Base-by-base conservation (phyloP, 352 stramenopile species). In the Phytophthora hibernalis region DNA sequence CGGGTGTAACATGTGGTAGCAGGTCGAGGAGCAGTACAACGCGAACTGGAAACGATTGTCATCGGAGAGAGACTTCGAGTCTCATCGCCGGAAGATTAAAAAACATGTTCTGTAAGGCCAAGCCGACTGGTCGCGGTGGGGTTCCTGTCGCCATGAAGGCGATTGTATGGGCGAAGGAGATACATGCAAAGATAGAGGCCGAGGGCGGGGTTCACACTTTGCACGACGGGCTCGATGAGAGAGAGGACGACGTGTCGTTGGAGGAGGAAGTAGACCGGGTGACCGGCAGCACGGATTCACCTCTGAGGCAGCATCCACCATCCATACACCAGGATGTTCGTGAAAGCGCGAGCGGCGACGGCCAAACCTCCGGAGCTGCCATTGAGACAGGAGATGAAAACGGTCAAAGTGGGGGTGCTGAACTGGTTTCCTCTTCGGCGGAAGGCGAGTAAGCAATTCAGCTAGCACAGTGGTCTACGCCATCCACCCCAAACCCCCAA, bases 51-150 rank as follows among this genome's bases (percentile, higher is more conserved):
- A 20, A 1, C 30, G 52, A 11, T 8, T 3, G 7, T 47, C 47
- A 2, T 9, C 20, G 0, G 52, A 62, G n/a, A 12, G 43, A 9
- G 54, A 60, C 26, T 49, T 50, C 16, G 53, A 50, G 24, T 43
- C n/a, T 30, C 24, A 51, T 1, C 38, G 38, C 11, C 16, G 53
- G 4, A 60, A 60, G n/a, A 12, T 51, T 60, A 4, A 60, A 60
- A 16, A 49, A 8, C 22, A 4, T 60, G 0, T 49, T 28, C 38
- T 30, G 1, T 8, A 51, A 42, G 24, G 10, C 37, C 7, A 51
- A 60, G 9, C 53, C 53, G 5, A 40, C 26, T 21, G 38, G 53
- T 2, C 22, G 26, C 15, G 37, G 50, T 2, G 50, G 48, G 15
- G 50, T 57, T 0, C 33, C 33, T 11, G 3, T 44, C 5, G 18